Evolutionary conservation across 169 alveolate genomes (phyloP).

Genomic region (Besnoitia besnoiti): DNA sequence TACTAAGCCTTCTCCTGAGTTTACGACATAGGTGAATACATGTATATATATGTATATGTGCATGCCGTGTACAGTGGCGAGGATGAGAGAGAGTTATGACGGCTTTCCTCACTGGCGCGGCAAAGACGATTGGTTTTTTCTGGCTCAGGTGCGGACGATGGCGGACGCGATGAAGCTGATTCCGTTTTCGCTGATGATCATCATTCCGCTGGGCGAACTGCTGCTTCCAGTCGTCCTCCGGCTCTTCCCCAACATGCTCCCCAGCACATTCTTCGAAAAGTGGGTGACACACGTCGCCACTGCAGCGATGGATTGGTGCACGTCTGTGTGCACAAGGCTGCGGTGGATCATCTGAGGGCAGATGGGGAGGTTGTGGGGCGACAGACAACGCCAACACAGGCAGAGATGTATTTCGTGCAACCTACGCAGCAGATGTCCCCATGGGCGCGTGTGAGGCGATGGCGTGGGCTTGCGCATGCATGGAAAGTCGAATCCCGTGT

Average conservation of each 20-base stretch:
- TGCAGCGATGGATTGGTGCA: too few species aligned
- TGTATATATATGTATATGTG: neutral
- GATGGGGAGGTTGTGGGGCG: too few species aligned
- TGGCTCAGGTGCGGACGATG: conserved; percentile 75
- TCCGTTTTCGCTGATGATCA: conserved; percentile 87
- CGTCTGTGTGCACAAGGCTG: too few species aligned
- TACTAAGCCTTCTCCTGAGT: too few species aligned
- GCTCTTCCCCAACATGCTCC: conserved; percentile 88
- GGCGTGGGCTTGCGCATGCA: too few species aligned
- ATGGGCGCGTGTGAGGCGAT: too few species aligned
- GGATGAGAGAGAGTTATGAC: neutral
- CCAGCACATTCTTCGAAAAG: conserved; percentile 86
- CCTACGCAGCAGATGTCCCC: too few species aligned
- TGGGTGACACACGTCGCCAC: neutral
- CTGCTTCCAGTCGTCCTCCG: conserved; percentile 86
- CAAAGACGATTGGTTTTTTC: neutral
- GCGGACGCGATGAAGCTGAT: conserved; percentile 86
- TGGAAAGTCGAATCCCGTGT: too few species aligned
- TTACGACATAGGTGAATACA: too few species aligned
- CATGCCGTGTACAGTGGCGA: neutral
- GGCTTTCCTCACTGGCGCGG: neutral
- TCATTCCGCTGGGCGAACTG: conserved; percentile 89
- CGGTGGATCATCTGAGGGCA: too few species aligned
- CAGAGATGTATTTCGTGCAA: too few species aligned
- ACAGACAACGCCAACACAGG: too few species aligned